Base-by-base conservation (phyloP, 108 stramenopile species). In the Discostella stelligeroides region DNA sequence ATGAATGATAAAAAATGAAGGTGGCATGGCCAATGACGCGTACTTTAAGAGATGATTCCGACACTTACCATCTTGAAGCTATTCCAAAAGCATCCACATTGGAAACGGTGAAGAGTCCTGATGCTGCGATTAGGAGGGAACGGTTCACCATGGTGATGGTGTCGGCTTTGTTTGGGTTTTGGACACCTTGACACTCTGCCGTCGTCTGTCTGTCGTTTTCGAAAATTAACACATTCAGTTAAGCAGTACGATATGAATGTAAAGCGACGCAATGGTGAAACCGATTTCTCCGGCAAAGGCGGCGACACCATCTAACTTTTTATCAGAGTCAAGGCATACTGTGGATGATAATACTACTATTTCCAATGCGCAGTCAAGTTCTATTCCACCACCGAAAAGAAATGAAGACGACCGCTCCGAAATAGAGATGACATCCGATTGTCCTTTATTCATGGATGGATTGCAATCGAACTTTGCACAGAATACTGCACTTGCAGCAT, bases 381-480 rank as follows among this genome's bases (percentile, higher is more conserved):
- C n/a, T n/a, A n/a, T n/a, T n/a, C n/a, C n/a, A n/a, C n/a, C n/a
- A n/a, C n/a, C n/a, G n/a, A n/a, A n/a, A n/a, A 65, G 46, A 13
- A 42, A 65, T 29, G 29, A 68, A 11, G 40, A 38, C 38, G 21
- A 28, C 2, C 45, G 10, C 27, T 60, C 47, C 8, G 58, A 67
- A 12, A 54, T 48, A 57, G 25, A 21, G 10, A 49, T 65, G 40
- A 17, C 40, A 18, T 21, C 30, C 46, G 62, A 63, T 21, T 87
- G 87, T 53, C 91, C 91, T 5, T 73, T 92, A 7, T 92, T 92
- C 72, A 90, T 90, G 88, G 71, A 81, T 27, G 76, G 82, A 40
- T 59, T 92, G 14, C 91, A 88, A 0, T 59, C 47, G 1, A 74
- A 92, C 51, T 92, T 92, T 68, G 51, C 72, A 5, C 39, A 80